Base-by-base conservation (phyloP, 768 basidiomycete genomes). In the Mycena rebaudengoi region DNA sequence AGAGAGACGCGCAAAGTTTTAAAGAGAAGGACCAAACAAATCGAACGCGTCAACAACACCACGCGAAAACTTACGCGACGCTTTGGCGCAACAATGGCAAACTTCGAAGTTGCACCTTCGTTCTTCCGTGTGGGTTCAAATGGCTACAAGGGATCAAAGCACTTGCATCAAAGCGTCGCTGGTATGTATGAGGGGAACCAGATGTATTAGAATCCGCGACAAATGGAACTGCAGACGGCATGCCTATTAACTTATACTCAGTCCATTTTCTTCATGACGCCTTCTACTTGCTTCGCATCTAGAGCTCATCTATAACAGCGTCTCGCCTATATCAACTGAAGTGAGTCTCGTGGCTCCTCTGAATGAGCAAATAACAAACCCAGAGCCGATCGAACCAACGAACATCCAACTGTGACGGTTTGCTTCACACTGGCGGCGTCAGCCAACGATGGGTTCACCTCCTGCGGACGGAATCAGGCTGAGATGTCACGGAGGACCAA, bases 381-480 rank as follows among this genome's bases (percentile, higher is more conserved):
- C 55, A 97, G 79, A 10, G 95, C 94, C 30, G 91, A 82, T 29
- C 95, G 85, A 28, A 94, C 87, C 43, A 97, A 82, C 33, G 92
- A 95, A 72, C 95, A 94, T 7, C 95, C 95, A 26, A 96, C 88
- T 18, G 93, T 89, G 26, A 99, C 91, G 0, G 98, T 99, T 79
- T 96, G 90, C 68, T 88, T 78, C 10, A 91, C 96, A 32, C 89
- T 89, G 46, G 81, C 83, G 44, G 81, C 82, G 69, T 96, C 94
- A 14, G 84, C 86, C 18, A 99, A 83, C 0, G 94, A 91, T n/a
- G 98, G 98, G 75, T 99, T 99, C 62, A 99, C 97, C 78, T 99
- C 95, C 93, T 95, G 72, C 62, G n/a, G n/a, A n/a, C n/a, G n/a
- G n/a, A n/a, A 67, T 5, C 40, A 58, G 29, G 55, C 23, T 41